Conservation (phyloP, 1,139 yeast species). For the Meyerozyma sp. region DNA sequence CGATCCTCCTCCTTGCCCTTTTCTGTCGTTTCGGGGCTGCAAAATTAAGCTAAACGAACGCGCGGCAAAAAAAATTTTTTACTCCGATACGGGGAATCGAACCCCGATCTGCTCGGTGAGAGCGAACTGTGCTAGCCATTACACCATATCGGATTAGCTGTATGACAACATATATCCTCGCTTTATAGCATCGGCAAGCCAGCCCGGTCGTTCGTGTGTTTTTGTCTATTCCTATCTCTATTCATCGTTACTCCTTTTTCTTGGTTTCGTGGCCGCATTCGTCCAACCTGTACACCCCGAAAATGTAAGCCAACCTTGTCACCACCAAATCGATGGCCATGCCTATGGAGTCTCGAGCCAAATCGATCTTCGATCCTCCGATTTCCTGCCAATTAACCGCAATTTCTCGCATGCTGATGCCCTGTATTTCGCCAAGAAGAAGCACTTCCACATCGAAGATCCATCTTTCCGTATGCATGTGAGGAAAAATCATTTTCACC, state of each 20-base stretch:
- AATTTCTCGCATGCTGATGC: constrained; percentile 64
- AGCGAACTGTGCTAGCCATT: background rate
- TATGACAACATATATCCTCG: background rate
- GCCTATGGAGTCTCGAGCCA: constrained; percentile 82
- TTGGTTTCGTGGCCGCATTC: constrained; percentile 19
- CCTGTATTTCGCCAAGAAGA: constrained; percentile 69
- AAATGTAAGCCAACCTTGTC: constrained; percentile 78
- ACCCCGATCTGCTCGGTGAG: constrained; percentile 1
- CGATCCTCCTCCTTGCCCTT: too few relatives aligned
- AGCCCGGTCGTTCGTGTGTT: background rate
- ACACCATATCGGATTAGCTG: constrained; percentile 1
- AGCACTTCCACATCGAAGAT: constrained; percentile 93
- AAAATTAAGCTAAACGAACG: too few relatives aligned
- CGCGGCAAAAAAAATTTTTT: background rate
- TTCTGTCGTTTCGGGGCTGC: too few relatives aligned
- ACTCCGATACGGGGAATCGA: constrained; percentile 1
- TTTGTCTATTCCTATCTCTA: background rate
- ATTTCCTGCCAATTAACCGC: constrained; percentile 97
- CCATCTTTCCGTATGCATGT: constrained; percentile 97
- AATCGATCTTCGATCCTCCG: constrained; percentile 87
- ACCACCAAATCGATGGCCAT: constrained; percentile 97
- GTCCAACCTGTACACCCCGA: constrained; percentile 66
- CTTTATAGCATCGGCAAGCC: background rate
- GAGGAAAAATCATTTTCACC: constrained; percentile 66
- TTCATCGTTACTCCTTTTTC: constrained; percentile 8